Percentiles rank a stretch among this genome's conserved stretches.
These are phyloP conservation scores for Hypholoma fasciculare DNA, from an alignment of 768 basidiomycete species.

Conservation along the genomic window DNA sequence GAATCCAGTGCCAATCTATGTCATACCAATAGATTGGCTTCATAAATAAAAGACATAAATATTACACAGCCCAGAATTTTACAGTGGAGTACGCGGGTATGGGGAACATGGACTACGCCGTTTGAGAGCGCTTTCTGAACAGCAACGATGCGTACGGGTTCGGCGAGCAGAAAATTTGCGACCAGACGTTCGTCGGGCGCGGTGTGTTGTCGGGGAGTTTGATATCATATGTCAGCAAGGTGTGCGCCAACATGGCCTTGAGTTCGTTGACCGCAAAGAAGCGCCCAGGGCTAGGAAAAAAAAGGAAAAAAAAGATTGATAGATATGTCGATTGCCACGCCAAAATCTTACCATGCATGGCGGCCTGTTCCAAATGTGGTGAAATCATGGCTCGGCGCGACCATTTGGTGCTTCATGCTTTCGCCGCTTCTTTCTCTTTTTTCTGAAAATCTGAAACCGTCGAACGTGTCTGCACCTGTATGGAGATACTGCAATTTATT, in stretches of 20 bases:
- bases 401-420: constrained; percentile 15
- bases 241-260: constrained; percentile 40
- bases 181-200: constrained; percentile 21
- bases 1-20: too few species aligned
- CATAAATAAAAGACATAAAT: too few species aligned
- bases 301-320: not conserved
- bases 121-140: constrained; percentile 18
- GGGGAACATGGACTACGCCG: too few species aligned
- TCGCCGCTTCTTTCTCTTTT: constrained; percentile 34
- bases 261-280: constrained; percentile 48
- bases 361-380: constrained; percentile 40
- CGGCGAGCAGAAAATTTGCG: constrained; percentile 15
- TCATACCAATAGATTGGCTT: too few species aligned
- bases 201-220: constrained; percentile 26
- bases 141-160: constrained; percentile 22
- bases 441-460: constrained; percentile 48
- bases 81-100: too few species aligned
- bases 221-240: constrained; percentile 40
- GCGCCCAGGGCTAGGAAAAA: constrained; percentile 32
- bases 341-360: constrained; percentile 26
- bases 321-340: not conserved
- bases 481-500: constrained; percentile 32
- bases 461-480: constrained; percentile 39
- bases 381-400: constrained; percentile 25
- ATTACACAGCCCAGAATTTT: too few species aligned